Evolutionary conservation across 495 filamentous ascomycete genomes (phyloP).

Genomic region (Parathielavia hyrcaniae): DNA sequence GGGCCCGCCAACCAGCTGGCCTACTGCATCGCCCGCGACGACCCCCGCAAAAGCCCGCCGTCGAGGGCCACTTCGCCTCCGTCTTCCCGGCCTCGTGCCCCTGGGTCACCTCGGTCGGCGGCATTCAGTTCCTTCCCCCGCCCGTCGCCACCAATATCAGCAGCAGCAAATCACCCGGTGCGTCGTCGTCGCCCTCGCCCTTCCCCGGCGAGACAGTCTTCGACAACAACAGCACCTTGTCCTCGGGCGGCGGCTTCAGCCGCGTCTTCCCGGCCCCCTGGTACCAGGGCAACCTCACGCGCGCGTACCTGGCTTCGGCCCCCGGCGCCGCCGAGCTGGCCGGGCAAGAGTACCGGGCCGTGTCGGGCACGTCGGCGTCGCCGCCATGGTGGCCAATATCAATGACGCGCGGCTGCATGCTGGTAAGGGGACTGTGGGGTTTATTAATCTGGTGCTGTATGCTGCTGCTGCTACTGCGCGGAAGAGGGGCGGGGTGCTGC

Average conservation of each 20-base stretch:
- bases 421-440: conserved; percentile 48
- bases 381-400: conserved; percentile 29
- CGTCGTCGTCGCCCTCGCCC: neutral
- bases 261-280: conserved; percentile 33
- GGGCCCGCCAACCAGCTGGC: conserved; percentile 38
- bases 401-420: conserved; percentile 44
- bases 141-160: neutral
- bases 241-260: conserved; percentile 46
- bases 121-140: conserved; percentile 30
- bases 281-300: neutral
- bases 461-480: conserved; percentile 10
- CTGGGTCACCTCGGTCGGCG: conserved; percentile 43
- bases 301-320: too few species aligned
- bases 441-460: conserved; percentile 50
- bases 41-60: conserved; percentile 11
- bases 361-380: conserved; percentile 9
- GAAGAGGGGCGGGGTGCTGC: neutral
- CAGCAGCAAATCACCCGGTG: too few species aligned
- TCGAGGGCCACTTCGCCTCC: neutral
- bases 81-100: conserved; percentile 40
- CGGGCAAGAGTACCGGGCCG: conserved; percentile 21
- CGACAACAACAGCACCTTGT: conserved; percentile 18
- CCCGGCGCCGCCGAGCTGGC: conserved; percentile 23
- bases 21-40: conserved; percentile 14
- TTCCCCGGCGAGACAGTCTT: conserved; percentile 22